phyloP scores from a whole-genome alignment of 768 basidiomycete genomes.

The Termitomyces sp. region DNA sequence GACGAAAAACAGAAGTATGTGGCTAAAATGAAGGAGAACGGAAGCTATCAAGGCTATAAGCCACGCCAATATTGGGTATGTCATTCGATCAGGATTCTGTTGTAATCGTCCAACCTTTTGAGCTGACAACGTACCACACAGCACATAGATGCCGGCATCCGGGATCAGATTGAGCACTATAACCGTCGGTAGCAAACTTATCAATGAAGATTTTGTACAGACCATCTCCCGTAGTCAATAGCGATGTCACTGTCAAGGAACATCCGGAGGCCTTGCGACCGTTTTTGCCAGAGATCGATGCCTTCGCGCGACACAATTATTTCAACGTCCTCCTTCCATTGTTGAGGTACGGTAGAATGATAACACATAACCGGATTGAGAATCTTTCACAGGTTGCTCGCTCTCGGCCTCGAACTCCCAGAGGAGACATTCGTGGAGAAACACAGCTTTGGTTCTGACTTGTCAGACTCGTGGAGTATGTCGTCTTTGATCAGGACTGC shows the following conservation, averaged over 20 bases:
- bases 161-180: conserved; percentile 60
- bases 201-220: not conserved
- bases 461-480: conserved; percentile 31
- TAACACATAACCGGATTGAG: no score
- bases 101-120: not conserved
- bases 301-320: conserved; percentile 31
- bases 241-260: conserved; percentile 23
- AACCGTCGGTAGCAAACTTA: conserved; percentile 37
- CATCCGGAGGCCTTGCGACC: conserved; percentile 33
- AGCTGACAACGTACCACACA: conserved; percentile 15
- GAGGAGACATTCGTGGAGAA: conserved; percentile 37
- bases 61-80: conserved; percentile 16
- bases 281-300: conserved; percentile 28
- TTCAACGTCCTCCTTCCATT: conserved; percentile 31
- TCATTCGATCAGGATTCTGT: not conserved
- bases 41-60: conserved; percentile 37
- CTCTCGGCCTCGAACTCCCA: conserved; percentile 38
- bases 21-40: conserved; percentile 28
- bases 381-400: conserved; percentile 21
- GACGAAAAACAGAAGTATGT: conserved; percentile 34
- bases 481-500: not conserved
- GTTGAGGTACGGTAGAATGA: conserved; percentile 21
- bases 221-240: conserved; percentile 23
- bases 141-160: conserved; percentile 60
- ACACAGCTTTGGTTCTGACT: conserved; percentile 30